A percentile compares a stretch with the other conserved stretches of the same genome.
phyloP scores from a whole-genome alignment of 2,329 filamentous ascomycete species.

The Aspergillus proliferans region DNA sequence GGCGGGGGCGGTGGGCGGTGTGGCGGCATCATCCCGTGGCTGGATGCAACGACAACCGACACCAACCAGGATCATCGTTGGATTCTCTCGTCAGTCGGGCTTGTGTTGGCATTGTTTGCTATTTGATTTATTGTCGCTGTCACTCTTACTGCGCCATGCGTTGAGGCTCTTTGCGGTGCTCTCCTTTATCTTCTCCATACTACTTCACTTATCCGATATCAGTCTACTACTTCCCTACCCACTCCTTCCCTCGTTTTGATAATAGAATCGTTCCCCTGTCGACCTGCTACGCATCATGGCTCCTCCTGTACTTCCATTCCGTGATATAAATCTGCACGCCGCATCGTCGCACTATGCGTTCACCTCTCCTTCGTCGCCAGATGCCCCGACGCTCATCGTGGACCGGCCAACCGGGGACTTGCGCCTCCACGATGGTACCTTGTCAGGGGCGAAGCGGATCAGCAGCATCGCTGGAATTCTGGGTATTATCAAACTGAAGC shows the following conservation, averaged over 20 bases:
- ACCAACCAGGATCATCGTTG: too few species aligned
- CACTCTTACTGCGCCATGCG: too few species aligned
- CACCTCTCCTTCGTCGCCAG: conserved; percentile 86
- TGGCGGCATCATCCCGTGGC: conserved; percentile 2
- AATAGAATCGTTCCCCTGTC: neutral
- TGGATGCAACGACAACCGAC: too few species aligned
- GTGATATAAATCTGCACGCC: conserved; percentile 95
- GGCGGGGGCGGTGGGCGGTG: conserved; percentile 7
- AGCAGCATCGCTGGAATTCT: conserved; percentile 93
- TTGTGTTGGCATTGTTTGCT: too few species aligned
- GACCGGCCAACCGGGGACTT: conserved; percentile 90
- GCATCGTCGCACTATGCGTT: conserved; percentile 92
- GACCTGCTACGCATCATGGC: conserved; percentile 22
- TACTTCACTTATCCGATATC: conserved; percentile 1
- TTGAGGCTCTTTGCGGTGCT: neutral
- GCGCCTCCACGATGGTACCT: conserved; percentile 71
- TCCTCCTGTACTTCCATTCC: conserved; percentile 59
- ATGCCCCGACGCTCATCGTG: conserved; percentile 78
- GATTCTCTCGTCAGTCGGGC: too few species aligned
- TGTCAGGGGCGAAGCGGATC: conserved; percentile 72
- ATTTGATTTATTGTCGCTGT: too few species aligned
- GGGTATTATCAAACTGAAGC: conserved; percentile 84
- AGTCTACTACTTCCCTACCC: neutral
- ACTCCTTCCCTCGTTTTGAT: conserved; percentile 25
- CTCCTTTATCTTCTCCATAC: conserved; percentile 1